phyloP scores from a whole-genome alignment of 768 basidiomycete genomes.

The Tephrocybe rancida region DNA sequence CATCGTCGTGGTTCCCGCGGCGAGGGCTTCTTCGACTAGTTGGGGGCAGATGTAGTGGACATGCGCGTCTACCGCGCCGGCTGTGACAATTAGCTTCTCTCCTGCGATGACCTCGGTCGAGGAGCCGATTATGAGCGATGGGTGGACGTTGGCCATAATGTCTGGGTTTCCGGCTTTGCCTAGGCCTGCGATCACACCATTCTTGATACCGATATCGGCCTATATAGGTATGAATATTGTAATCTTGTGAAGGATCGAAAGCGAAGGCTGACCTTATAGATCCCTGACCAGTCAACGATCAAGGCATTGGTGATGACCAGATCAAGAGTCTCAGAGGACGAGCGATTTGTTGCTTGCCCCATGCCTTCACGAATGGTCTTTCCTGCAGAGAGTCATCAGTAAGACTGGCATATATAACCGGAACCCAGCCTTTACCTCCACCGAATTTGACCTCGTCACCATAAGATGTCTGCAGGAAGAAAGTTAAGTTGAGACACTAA shows the following conservation, averaged over 20 bases:
- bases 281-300: conserved; percentile 93
- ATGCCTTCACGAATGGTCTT: conserved; percentile 96
- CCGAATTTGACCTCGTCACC: conserved; percentile 99
- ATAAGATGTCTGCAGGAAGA: conserved; percentile 66
- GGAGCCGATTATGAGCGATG: conserved; percentile 78
- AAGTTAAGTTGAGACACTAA: neutral
- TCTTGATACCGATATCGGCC: conserved; percentile 94
- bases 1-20: conserved; percentile 87
- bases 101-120: conserved; percentile 96
- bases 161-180: conserved; percentile 99
- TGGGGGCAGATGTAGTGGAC: conserved; percentile 96
- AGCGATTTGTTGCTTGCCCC: conserved; percentile 84
- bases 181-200: conserved; percentile 80
- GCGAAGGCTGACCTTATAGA: conserved; percentile 78
- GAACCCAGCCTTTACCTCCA: conserved; percentile 59
- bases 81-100: conserved; percentile 91
- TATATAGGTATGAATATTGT: conserved; percentile 29
- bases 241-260: no score
- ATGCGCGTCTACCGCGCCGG: conserved; percentile 91
- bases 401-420: neutral
- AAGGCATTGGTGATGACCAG: conserved; percentile 95
- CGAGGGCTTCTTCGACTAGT: conserved; percentile 83
- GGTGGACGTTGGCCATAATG: conserved; percentile 80
- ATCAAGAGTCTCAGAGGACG: conserved; percentile 74
- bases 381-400: conserved; percentile 43